Percentiles rank a stretch among this genome's conserved stretches.
Conservation (phyloP, 108 stramenopile species). For the Thalassiosira profunda region DNA sequence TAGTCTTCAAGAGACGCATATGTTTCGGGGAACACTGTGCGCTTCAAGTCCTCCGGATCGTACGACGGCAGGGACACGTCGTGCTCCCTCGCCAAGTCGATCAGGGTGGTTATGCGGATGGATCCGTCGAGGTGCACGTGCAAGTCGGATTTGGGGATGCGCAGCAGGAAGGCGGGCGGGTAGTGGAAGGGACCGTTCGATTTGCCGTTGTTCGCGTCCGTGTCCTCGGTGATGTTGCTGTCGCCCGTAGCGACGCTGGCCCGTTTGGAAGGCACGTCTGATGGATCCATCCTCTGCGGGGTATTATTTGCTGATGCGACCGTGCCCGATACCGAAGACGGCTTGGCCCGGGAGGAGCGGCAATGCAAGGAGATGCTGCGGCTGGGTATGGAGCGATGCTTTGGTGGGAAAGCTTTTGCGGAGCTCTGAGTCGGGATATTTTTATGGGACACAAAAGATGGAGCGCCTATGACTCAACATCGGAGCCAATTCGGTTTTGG, state of each 20-base stretch:
- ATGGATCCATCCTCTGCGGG: too few species aligned
- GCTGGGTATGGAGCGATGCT: too few species aligned
- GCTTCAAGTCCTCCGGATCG: conserved; percentile 8
- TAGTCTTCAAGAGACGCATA: conserved; percentile 29
- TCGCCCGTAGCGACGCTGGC: neutral
- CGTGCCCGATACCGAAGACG: too few species aligned
- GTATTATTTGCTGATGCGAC: too few species aligned
- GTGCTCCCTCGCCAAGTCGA: conserved; percentile 22
- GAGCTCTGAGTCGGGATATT: too few species aligned
- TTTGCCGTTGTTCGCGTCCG: neutral
- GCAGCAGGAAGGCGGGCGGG: conserved; percentile 27
- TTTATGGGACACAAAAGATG: too few species aligned
- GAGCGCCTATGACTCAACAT: too few species aligned
- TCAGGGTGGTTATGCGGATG: conserved; percentile 38
- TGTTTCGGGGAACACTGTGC: conserved; percentile 21
- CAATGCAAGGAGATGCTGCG: too few species aligned
- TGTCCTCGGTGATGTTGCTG: conserved; percentile 2
- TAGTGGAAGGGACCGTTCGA: neutral
- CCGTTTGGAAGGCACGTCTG: too few species aligned
- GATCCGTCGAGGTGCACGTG: conserved; percentile 47
- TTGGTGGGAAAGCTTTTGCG: too few species aligned
- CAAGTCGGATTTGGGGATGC: conserved; percentile 41
- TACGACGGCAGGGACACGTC: conserved; percentile 24
- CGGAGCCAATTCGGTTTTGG: too few species aligned
- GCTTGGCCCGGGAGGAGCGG: too few species aligned